Evolutionary conservation across 352 stramenopile species (phyloP).

Genomic region (Phytophthora pseudosyringae): DNA sequence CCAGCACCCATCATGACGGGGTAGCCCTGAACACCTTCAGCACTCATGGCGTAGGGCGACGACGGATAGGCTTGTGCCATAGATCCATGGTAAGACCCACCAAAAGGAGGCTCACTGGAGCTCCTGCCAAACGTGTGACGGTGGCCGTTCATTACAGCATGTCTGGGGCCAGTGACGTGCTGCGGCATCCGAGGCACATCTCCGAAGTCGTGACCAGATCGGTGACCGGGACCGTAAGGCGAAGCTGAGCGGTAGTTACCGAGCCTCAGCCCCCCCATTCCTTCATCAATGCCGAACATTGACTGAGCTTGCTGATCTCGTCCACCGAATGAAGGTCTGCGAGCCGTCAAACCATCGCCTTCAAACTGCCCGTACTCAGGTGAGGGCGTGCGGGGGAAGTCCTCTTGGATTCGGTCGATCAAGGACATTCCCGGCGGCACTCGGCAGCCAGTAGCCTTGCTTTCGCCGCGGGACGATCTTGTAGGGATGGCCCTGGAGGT

Average conservation of each 20-base stretch:
- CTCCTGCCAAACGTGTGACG: conserved; percentile 32
- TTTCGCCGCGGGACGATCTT: conserved; percentile 20
- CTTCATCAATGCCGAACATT: conserved; percentile 35
- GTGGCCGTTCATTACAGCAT: conserved; percentile 23
- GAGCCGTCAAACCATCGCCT: conserved; percentile 12
- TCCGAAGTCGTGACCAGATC: conserved; percentile 20
- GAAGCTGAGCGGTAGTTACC: conserved; percentile 32
- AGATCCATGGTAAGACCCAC: conserved; percentile 27
- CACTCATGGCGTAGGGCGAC: conserved; percentile 27
- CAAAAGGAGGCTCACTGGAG: conserved; percentile 40
- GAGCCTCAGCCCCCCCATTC: conserved; percentile 38
- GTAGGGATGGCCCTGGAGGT: conserved; percentile 11
- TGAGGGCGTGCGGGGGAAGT: conserved; percentile 77
- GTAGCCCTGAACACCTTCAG: conserved; percentile 30
- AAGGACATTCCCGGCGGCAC: conserved; percentile 56
- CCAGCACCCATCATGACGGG: conserved; percentile 27
- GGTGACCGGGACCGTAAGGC: conserved; percentile 21
- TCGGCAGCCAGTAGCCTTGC: conserved; percentile 27
- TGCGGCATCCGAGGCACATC: conserved; percentile 25
- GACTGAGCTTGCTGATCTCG: conserved; percentile 21
- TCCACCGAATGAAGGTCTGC: conserved; percentile 29
- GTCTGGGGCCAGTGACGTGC: conserved; percentile 12
- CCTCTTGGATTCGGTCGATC: conserved; percentile 82
- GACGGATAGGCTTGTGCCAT: conserved; percentile 35
- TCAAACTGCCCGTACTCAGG: conserved; percentile 58